Evolutionary conservation across 257 asterid species (phyloP).

Genomic region (Jaltomata sinuosa): DNA sequence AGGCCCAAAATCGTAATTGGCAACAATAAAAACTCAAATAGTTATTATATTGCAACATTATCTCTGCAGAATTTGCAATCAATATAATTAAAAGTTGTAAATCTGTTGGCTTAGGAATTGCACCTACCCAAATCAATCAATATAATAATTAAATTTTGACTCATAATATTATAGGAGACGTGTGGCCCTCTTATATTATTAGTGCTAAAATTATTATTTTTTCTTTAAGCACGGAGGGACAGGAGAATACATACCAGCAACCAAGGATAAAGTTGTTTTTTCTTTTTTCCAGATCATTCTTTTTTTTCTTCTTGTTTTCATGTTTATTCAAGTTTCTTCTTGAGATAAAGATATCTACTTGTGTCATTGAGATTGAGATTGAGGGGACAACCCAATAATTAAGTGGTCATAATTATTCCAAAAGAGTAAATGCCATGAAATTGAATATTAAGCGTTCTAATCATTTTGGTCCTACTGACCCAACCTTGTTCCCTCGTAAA

Average conservation of each 20-base stretch:
- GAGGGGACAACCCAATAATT: not conserved
- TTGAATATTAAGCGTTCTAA: not conserved
- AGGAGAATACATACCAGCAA: not conserved
- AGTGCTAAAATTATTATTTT: not conserved
- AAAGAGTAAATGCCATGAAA: not conserved
- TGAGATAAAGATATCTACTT: not conserved
- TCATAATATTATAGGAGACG: not conserved
- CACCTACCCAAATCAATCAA: not conserved
- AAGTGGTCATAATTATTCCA: not conserved
- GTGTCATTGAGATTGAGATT: not conserved
- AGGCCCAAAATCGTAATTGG: not conserved
- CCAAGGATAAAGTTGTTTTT: not conserved
- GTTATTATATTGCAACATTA: not conserved
- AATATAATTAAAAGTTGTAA: not conserved
- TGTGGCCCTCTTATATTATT: not conserved
- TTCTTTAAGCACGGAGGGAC: not conserved
- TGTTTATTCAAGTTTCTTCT: not conserved
- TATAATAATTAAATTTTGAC: not conserved
- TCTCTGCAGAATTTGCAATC: not conserved
- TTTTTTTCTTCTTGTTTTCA: not conserved
- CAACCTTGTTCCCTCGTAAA: not conserved
- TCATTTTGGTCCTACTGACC: not conserved
- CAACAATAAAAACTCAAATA: not conserved
- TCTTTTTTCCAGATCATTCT: not conserved
- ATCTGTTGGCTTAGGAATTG: not conserved